Evolutionary conservation across 257 asterid genomes (phyloP), one percentile per base, ranked within the genome.

Genomic region (Misopates orontium): DNA sequence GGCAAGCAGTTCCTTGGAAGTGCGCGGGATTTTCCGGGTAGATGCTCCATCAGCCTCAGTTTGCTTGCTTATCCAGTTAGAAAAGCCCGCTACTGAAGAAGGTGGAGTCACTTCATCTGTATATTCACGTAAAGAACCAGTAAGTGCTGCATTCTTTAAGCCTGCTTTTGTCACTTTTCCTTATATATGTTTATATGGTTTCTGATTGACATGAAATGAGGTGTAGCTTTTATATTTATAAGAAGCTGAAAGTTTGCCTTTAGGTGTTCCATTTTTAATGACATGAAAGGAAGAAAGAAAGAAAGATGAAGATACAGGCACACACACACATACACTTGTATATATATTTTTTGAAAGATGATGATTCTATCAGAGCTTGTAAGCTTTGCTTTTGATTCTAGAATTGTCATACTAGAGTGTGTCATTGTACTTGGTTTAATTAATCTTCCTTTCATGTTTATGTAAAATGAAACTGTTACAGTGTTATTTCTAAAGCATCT

Each of bases 51-150:
- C 99, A 54, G 95, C 99, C 61, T 94, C 97, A 47, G 85, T 90
- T 79, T 90, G 97, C 76, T 82, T 94, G 78, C 93, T 94, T 71
- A 78, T 94, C 81, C 99, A 94, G 81, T 82, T 94, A 72, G 99
- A 94, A 72, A 94, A 94, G 85, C 90, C 99, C 73, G 96, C 95
- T 66, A 88, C 96, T 12, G 99, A 94, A 78, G 99, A 94, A 82
- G 96, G 96, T 44, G 99, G 99, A 76, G 99, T 90, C 76, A 88
- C 97, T 56, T 81, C 97, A 67, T 86, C 97, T 71, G 97, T 88
- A 68, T 94, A 94, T 84, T 94, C 97, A 51, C 96, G 96, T 68
- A 94, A 94, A 86, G 99, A 94, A 77, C 97, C 99, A 44, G 99
- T 94, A 85, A 90, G 96, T 68, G 49, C 73, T 56, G 52, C 51